These are phyloP conservation scores for Passalora sequoiae DNA, from an alignment of 2,329 filamentous ascomycete genomes.

Conservation along the genomic window DNA sequence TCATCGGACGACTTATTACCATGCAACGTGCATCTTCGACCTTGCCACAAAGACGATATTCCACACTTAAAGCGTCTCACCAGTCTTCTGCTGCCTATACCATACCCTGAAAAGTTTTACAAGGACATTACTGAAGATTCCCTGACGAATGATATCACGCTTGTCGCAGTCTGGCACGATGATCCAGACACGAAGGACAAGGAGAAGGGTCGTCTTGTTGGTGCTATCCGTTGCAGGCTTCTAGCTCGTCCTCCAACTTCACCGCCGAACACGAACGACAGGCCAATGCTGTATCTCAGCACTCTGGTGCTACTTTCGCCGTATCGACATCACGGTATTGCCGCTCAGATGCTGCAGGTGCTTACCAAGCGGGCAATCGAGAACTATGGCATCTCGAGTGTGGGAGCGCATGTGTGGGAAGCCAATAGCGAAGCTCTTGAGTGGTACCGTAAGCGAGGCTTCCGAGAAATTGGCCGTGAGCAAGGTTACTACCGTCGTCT, in stretches of 20 bases:
- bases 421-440: constrained; percentile 54
- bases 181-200: constrained; percentile 27
- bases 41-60: constrained; percentile 51
- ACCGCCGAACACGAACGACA: constrained; percentile 11
- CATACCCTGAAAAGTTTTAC: constrained; percentile 59
- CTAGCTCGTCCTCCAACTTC: constrained; percentile 28
- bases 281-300: constrained; percentile 53
- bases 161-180: constrained; percentile 56
- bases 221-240: constrained; percentile 46
- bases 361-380: constrained; percentile 37
- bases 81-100: constrained; percentile 54
- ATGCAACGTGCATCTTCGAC: constrained; percentile 50
- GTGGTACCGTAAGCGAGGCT: constrained; percentile 58
- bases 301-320: constrained; percentile 57
- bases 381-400: constrained; percentile 47
- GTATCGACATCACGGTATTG: constrained; percentile 55
- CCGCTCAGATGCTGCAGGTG: constrained; percentile 48
- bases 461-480: constrained; percentile 48
- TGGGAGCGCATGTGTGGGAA: constrained; percentile 62
- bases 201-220: constrained; percentile 38
- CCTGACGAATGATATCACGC: constrained; percentile 49
- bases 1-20: constrained; percentile 31
- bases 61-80: constrained; percentile 55
- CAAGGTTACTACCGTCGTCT: constrained; percentile 56
- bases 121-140: constrained; percentile 54